Percentiles rank a stretch among this genome's conserved stretches.
These are phyloP conservation scores for Vitis rotundifolia DNA, from an alignment of 164 flowering plant genomes.

Conservation along the genomic window DNA sequence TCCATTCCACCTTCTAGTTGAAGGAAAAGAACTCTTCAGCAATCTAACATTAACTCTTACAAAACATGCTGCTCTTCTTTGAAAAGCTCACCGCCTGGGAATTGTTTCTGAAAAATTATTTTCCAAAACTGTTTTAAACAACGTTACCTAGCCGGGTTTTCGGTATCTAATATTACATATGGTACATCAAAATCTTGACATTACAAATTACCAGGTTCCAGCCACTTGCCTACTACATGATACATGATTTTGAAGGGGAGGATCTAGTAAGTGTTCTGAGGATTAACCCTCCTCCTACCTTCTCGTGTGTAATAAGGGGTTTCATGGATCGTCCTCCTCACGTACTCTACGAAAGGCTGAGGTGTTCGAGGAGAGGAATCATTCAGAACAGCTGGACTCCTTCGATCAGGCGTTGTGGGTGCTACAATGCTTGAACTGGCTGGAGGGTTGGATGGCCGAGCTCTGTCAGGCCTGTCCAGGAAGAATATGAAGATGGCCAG, in stretches of 20 bases:
- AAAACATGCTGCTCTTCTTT: no score
- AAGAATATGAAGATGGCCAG: constrained; percentile 22
- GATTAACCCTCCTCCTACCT: constrained; percentile 64
- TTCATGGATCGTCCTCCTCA: constrained; percentile 88
- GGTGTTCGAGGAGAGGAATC: constrained; percentile 80
- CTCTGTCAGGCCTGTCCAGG: constrained; percentile 34
- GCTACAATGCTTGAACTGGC: constrained; percentile 29
- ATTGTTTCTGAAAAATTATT: no score
- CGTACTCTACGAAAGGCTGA: constrained; percentile 79
- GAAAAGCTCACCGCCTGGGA: no score
- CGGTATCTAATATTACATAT: no score
- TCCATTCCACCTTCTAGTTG: no score
- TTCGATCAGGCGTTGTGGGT: constrained; percentile 54
- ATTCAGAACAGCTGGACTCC: constrained; percentile 27
- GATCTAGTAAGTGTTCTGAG: constrained; percentile 72
- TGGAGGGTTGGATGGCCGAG: constrained; percentile 22
- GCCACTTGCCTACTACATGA: background rate
- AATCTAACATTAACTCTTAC: no score
- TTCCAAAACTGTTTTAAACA: no score
- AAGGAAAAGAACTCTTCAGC: no score
- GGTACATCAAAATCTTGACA: background rate
- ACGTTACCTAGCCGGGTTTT: no score
- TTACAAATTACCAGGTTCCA: constrained; percentile 6
- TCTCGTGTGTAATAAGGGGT: constrained; percentile 78
- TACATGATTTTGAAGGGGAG: background rate